Base-by-base conservation (phyloP, 225 moss, liverwort and hornwort genomes). In the Bryoerythrophyllum caledonicum region DNA sequence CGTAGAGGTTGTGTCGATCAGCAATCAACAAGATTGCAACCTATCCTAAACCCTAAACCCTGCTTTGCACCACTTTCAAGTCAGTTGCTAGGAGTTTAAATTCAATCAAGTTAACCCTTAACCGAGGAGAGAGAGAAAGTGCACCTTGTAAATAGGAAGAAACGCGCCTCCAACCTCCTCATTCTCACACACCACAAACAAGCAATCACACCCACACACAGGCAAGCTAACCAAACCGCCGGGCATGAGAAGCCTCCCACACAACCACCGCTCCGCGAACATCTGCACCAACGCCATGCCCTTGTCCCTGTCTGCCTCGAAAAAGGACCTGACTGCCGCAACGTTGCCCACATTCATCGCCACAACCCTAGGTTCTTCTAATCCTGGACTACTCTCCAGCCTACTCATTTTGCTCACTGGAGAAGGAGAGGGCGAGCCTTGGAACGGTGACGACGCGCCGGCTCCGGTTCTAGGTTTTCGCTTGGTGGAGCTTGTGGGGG, bases 131-230 rank as follows among this genome's bases (percentile, higher is more conserved):
- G 13, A 5, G 19, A 19, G 7, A 17, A 5, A 6, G 48, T 17
- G 6, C 48, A 44, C 85, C 76, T 83, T 81, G 59, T 76, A 91
- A 60, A 89, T 55, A 65, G 64, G 70, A 77, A 83, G 82, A 61
- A 71, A 19, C 16, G 48, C 17, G 1, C 19, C 19, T 49, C 40
- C 66, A 78, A 69, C 49, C 65, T 54, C 13, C 19, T 84, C 63
- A 16, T 68, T 71, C 15, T 76, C 71, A 38, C 81, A 80, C 74
- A 93, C 91, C 15, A 84, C 76, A 76, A 99, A 91, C 66, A 90
- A 35, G 83, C 93, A 93, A 78, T 95, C 99, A 67, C 86, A 91
- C 60, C 93, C 99, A 62, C 86, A 99, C 26, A 99, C 57, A 62
- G 91, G 90, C 46, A 99, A 66, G 51, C 87, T 83, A 34, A 95